A percentile compares a stretch with the other conserved stretches of the same genome.
Conservation (phyloP, 2,329 filamentous ascomycete genomes). For the Apiospora hydei region DNA sequence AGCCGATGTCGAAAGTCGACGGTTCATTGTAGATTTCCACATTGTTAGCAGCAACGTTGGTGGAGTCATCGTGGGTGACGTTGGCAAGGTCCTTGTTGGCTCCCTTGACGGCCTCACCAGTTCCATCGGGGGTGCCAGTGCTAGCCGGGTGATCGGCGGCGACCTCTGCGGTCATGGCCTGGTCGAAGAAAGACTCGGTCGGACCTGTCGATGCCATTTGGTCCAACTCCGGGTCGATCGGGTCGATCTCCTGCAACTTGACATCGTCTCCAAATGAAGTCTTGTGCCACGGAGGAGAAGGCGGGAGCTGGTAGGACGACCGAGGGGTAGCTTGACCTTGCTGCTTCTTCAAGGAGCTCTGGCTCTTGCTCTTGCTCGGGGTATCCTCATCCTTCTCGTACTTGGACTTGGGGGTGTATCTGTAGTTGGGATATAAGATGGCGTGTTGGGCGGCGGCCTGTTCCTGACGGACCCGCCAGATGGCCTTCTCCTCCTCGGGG, state of each 20-base stretch:
- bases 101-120: neutral
- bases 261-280: neutral
- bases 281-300: neutral
- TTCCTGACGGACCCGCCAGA: conserved; percentile 31
- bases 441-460: neutral
- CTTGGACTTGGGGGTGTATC: neutral
- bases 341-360: neutral
- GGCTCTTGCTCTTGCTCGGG: neutral
- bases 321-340: neutral
- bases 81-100: neutral
- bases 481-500: conserved; percentile 26
- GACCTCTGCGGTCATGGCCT: neutral
- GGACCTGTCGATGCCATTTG: neutral
- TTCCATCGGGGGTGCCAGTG: neutral
- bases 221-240: neutral
- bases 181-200: neutral
- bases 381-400: neutral
- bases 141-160: neutral
- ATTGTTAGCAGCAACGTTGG: neutral
- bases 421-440: conserved; percentile 17
- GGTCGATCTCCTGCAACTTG: neutral
- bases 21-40: neutral
- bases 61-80: neutral
- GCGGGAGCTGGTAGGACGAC: neutral
- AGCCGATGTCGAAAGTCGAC: neutral